These are phyloP conservation scores for Amphirosellinia nigrospora DNA, from an alignment of 495 filamentous ascomycete species.

Conservation along the genomic window DNA sequence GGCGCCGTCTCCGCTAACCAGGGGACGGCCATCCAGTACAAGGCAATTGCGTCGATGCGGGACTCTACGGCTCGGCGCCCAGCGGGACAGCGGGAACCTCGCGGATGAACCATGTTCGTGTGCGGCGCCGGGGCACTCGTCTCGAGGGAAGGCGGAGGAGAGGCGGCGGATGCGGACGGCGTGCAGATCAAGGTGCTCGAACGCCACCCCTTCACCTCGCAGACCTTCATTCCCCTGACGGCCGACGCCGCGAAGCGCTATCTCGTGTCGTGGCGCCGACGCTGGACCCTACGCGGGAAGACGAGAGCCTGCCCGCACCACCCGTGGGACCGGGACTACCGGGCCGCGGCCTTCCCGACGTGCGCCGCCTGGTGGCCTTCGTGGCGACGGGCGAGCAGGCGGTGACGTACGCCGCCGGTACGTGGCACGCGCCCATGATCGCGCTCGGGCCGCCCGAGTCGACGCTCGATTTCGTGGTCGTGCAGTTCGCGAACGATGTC, in stretches of 20 bases:
- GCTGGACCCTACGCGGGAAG: conserved; percentile 46
- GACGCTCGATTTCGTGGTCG: conserved; percentile 78
- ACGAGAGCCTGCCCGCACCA: conserved; percentile 46
- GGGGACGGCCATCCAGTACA: conserved; percentile 84
- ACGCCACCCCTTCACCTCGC: conserved; percentile 90
- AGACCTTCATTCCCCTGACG: conserved; percentile 87
- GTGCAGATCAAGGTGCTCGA: conserved; percentile 82
- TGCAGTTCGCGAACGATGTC: conserved; percentile 87
- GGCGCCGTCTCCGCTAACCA: conserved; percentile 73
- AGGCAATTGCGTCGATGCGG: conserved; percentile 71
- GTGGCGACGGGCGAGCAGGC: conserved; percentile 80
- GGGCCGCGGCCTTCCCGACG: conserved; percentile 74
- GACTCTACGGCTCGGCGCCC: conserved; percentile 70
- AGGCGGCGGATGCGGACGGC: conserved; percentile 3
- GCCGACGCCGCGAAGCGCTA: conserved; percentile 60
- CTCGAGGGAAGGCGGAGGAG: not conserved
- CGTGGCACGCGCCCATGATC: conserved; percentile 98
- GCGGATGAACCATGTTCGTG: conserved; percentile 88
- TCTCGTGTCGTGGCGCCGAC: conserved; percentile 94
- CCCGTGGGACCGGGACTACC: conserved; percentile 37
- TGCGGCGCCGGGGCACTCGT: conserved; percentile 69
- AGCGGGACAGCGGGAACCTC: conserved; percentile 65
- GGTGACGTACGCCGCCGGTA: conserved; percentile 88
- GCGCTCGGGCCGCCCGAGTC: conserved; percentile 69
- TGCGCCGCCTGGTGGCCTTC: conserved; percentile 74